A percentile compares a stretch with the other conserved stretches of the same genome.
Evolutionary conservation across 2,329 filamentous ascomycete genomes (phyloP).

Genomic region (Colletotrichum agaves): DNA sequence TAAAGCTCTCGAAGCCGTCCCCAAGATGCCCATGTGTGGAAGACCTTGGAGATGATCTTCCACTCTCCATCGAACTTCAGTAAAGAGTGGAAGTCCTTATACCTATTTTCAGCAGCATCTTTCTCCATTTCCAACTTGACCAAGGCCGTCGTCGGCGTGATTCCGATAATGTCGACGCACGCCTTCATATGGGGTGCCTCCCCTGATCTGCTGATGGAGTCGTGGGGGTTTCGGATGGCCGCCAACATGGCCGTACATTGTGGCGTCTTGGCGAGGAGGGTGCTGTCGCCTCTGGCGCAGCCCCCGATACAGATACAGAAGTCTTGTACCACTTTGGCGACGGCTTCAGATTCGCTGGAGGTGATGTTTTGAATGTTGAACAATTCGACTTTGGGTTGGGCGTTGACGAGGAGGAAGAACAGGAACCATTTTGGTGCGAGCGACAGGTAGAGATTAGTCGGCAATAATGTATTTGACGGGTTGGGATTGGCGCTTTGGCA

Average conservation of each 20-base stretch:
- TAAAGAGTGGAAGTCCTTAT: slow-evolving; percentile 37
- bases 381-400: neutral
- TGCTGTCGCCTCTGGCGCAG: slow-evolving; percentile 1
- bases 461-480: neutral
- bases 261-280: slow-evolving; percentile 2
- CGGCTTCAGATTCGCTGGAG: slow-evolving; percentile 3
- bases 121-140: slow-evolving; percentile 37
- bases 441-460: neutral
- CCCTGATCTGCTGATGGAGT: neutral
- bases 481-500: neutral
- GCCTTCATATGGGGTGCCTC: slow-evolving; percentile 12
- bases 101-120: slow-evolving; percentile 16
- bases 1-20: too few species aligned
- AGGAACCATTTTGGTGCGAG: neutral
- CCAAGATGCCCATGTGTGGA: slow-evolving; percentile 37
- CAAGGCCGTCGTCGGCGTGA: slow-evolving; percentile 38
- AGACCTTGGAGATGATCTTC: slow-evolving; percentile 35
- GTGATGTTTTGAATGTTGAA: neutral
- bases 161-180: slow-evolving; percentile 34
- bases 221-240: neutral
- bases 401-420: neutral
- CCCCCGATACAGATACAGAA: neutral
- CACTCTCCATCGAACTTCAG: slow-evolving; percentile 36
- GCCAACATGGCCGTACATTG: neutral
- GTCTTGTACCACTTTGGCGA: neutral